Conservation (phyloP, 2,329 filamentous ascomycete genomes). For the Fusarium pininemorale region DNA sequence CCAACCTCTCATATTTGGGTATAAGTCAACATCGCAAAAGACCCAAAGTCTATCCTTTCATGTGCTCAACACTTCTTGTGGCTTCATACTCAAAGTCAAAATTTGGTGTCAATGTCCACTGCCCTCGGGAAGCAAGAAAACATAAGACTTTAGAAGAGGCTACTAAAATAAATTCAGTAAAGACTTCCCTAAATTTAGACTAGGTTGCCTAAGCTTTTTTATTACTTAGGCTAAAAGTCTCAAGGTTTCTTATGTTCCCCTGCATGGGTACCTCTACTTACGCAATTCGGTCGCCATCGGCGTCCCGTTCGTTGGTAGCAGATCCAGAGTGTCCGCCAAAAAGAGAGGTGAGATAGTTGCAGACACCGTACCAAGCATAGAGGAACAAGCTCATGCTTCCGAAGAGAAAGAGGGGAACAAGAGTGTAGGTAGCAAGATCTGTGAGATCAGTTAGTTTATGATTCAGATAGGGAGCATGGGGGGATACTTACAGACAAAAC, state of each 20-base stretch:
- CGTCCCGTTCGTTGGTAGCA: background rate
- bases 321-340: background rate
- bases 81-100: background rate
- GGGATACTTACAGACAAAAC: slow-evolving; percentile 48
- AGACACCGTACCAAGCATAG: slow-evolving; percentile 33
- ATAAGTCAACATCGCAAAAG: background rate
- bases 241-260: too few species aligned
- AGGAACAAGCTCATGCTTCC: slow-evolving; percentile 45
- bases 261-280: too few species aligned
- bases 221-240: too few species aligned
- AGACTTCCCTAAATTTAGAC: too few species aligned
- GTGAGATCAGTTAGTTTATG: slow-evolving; percentile 9
- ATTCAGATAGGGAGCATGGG: rapidly evolving
- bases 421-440: slow-evolving; percentile 50
- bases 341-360: slow-evolving; percentile 2
- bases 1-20: background rate
- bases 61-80: background rate
- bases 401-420: slow-evolving; percentile 50
- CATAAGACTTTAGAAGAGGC: too few species aligned
- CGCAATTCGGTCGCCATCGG: background rate
- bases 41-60: background rate
- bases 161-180: too few species aligned
- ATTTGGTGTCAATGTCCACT: background rate
- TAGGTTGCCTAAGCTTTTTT: too few species aligned
- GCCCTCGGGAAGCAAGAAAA: too few species aligned